Percentiles rank a stretch among this genome's conserved stretches.
Conservation (phyloP, 441 rosid species). For the Brassica hybrid region DNA sequence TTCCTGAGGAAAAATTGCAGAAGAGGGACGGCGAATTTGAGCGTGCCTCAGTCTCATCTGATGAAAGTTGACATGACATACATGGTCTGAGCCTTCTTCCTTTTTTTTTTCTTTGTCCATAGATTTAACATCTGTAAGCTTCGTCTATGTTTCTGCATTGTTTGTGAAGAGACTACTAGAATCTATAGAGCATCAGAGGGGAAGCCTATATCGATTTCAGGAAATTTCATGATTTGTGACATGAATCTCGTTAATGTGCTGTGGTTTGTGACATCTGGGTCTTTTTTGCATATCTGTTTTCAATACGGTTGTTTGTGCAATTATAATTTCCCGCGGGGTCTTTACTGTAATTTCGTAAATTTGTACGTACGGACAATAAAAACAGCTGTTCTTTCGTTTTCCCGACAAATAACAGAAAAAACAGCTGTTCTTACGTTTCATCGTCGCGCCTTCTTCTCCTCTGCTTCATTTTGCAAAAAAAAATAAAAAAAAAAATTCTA, state of each 20-base stretch:
- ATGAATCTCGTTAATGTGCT: background rate
- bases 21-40: conserved; percentile 88
- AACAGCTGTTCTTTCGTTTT: background rate
- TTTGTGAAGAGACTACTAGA: background rate
- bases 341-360: conserved; percentile 3
- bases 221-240: background rate
- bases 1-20: conserved; percentile 95
- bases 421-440: background rate
- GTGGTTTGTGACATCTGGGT: background rate
- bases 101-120: background rate
- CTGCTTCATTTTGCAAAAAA: conserved; percentile 4
- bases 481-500: background rate
- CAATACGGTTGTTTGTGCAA: background rate
- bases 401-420: conserved; percentile 20
- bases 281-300: background rate
- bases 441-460: conserved; percentile 14
- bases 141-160: background rate
- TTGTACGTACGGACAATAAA: conserved; percentile 1
- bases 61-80: conserved; percentile 99
- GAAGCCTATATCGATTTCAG: background rate
- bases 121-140: background rate
- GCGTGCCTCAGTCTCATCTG: conserved; percentile 90
- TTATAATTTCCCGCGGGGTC: background rate
- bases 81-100: conserved; percentile 69
- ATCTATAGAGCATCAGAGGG: conserved; percentile 33